Evolutionary conservation across 179 eudicot species (phyloP), one percentile per base, ranked within the genome.

Genomic region (Vitellaria paradoxa): DNA sequence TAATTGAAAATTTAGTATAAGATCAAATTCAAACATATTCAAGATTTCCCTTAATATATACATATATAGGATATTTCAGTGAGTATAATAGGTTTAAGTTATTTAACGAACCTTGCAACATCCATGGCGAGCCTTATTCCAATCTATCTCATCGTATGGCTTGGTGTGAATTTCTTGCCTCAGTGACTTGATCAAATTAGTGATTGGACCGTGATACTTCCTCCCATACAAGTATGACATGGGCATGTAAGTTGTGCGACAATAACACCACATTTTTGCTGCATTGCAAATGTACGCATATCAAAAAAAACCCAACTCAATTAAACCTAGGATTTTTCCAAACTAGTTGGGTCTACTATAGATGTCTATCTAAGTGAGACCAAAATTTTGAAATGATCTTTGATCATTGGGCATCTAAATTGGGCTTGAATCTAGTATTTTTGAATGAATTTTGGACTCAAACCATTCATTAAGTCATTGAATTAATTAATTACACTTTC

Each of bases 181-280:
- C 10, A 84, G 30, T n/a, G 72, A 52, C 70, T 81, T 65, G 72
- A 84, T 80, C 18, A 84, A 76, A 68, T 81, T 79, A 11, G 84
- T 84, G 69, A 84, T 52, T 0, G 84, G 82, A 7, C 87, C 87
- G n/a, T 78, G 80, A 55, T 53, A 76, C 62, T 76, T 81, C 53
- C 57, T 79, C 55, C 84, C 87, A 71, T 81, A 84, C 24, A 84
- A 55, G 52, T 84, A 81, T 12, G 87, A 84, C 87, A 84, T 84
- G 12, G 87, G 87, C 87, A 85, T 79, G 77, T 85, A 85, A 50
- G 83, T 75, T 17, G 81, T 79, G 45, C 87, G 83, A 30, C 87
- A 85, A 47, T 79, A 82, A 21, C 87, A 85, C 85, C 85, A 85
- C 87, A 82, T 85, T 61, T 85, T 85, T 45, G 85, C 87, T 85